Base-by-base conservation (phyloP, 2,329 filamentous ascomycete genomes). In the Stemphylium vesicarium region DNA sequence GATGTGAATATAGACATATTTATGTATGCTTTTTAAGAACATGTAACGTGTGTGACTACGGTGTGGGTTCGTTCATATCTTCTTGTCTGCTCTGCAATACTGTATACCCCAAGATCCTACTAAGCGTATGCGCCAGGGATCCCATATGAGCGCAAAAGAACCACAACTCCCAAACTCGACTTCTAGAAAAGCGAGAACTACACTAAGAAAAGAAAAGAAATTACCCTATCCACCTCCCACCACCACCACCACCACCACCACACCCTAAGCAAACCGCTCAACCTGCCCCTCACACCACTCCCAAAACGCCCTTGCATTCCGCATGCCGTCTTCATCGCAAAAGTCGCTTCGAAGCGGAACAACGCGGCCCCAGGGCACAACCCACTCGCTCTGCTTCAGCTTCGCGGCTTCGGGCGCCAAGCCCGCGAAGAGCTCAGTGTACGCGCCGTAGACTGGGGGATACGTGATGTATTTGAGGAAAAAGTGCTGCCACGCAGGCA, bases 341-440 rank as follows among this genome's bases (percentile, higher is more conserved):
- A 78, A 33, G 48, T 70, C 65, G 8, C 56, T 47, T 10, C 63
- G 51, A 15, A 69, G 26, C 16, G 29, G 2, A 8, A 41, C 31
- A 3, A 63, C 47, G 11, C 77, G 66, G 8, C 81, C 82, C 79
- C 80, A 84, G 1, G 82, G 81, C 44, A 80, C 71, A 22, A 84
- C 62, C 62, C 64, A 77, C n/a, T 63, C 66, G 2, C 76, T 75
- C 50, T 74, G 73, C 35, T 64, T 59, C 16, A 59, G 10, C 4
- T 13, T 31, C 39, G 50, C 57, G 9, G 59, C 56, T 4, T 64
- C 63, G 0, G 63, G 58, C 41, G 66, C 46, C 35, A 68, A 32
- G 0, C 62, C 63, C 9, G 66, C 68, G 41, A 62, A 70, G 10
- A 69, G 43, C 54, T 69, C 65, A 1, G 66, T 69, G 22, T 68